Evolutionary conservation across 768 basidiomycete genomes (phyloP).

Genomic region (Pleurotus salmoneostramineus): DNA sequence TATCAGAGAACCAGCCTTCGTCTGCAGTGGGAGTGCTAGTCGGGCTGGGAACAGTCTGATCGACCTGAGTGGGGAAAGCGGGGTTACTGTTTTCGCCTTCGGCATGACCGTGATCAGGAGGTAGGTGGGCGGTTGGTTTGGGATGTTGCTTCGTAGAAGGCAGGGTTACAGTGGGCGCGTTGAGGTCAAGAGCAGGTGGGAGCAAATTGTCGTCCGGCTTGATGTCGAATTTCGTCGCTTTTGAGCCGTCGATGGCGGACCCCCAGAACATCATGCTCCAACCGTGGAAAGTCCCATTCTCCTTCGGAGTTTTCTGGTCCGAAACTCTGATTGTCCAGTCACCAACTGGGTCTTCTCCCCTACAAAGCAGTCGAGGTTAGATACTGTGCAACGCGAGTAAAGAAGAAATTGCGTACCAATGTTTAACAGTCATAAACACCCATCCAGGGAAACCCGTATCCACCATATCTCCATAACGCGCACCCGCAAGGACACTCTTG

Average conservation of each 20-base stretch:
- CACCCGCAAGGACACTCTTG: conserved; percentile 77
- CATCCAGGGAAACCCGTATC: conserved; percentile 82
- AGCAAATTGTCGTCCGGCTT: conserved; percentile 48
- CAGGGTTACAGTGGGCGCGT: conserved; percentile 30
- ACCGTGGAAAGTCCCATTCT: conserved; percentile 72
- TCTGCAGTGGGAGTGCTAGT: conserved; percentile 60
- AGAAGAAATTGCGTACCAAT: conserved; percentile 62
- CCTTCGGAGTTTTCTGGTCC: conserved; percentile 62
- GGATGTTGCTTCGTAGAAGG: conserved; percentile 56
- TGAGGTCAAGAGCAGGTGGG: conserved; percentile 39
- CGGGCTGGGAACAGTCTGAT: conserved; percentile 23
- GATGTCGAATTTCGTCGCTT: conserved; percentile 60
- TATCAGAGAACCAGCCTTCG: conserved; percentile 81
- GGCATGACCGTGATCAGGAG: conserved; percentile 78
- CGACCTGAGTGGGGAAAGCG: conserved; percentile 44
- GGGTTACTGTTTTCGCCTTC: conserved; percentile 80
- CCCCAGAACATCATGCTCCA: conserved; percentile 97
- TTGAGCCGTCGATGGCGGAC: conserved; percentile 67
- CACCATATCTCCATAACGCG: conserved; percentile 61
- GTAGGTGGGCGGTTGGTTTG: conserved; percentile 86
- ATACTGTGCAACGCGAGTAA: background rate
- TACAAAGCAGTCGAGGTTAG: conserved; percentile 21
- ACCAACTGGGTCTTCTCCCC: conserved; percentile 92
- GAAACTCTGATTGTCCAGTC: conserved; percentile 87
- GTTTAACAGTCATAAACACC: conserved; percentile 98